Evolutionary conservation across 495 filamentous ascomycete genomes (phyloP).

Genomic region (Lasiosphaeria ovina): DNA sequence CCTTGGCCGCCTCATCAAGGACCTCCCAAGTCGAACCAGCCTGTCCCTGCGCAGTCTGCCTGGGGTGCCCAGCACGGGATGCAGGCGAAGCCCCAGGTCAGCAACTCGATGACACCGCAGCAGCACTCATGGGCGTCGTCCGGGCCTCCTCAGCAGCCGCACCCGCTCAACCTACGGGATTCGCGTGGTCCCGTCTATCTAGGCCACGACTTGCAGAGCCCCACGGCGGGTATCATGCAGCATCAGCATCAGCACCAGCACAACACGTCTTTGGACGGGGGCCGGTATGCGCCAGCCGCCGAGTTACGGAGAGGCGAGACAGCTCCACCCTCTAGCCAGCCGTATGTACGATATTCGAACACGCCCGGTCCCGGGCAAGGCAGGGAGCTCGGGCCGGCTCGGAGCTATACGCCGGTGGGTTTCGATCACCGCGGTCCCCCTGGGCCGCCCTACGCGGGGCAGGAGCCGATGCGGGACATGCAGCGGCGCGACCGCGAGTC

Average conservation of each 20-base stretch:
- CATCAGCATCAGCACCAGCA: constrained; percentile 34
- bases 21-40: constrained; percentile 39
- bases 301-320: constrained; percentile 22
- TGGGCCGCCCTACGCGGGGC: constrained; percentile 17
- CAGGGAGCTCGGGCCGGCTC: constrained; percentile 15
- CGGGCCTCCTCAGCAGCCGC: constrained; percentile 25
- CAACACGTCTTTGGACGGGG: constrained; percentile 22
- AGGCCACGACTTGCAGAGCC: constrained; percentile 29
- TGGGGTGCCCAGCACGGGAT: constrained; percentile 45
- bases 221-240: constrained; percentile 19
- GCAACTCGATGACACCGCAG: constrained; percentile 38
- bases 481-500: background rate
- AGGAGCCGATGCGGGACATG: constrained; percentile 11
- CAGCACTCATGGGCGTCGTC: constrained; percentile 18
- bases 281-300: constrained; percentile 21
- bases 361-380: constrained; percentile 29
- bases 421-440: constrained; percentile 28
- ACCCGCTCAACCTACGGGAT: constrained; percentile 38
- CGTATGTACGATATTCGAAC: constrained; percentile 28
- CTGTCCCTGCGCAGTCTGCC: constrained; percentile 34
- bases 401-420: constrained; percentile 32
- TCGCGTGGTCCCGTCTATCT: constrained; percentile 33
- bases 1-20: constrained; percentile 37
- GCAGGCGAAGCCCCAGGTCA: constrained; percentile 38
- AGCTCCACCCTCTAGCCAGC: constrained; percentile 30